These are phyloP conservation scores for Diplodia mutila DNA, from an alignment of 2,329 filamentous ascomycete genomes.

Conservation along the genomic window DNA sequence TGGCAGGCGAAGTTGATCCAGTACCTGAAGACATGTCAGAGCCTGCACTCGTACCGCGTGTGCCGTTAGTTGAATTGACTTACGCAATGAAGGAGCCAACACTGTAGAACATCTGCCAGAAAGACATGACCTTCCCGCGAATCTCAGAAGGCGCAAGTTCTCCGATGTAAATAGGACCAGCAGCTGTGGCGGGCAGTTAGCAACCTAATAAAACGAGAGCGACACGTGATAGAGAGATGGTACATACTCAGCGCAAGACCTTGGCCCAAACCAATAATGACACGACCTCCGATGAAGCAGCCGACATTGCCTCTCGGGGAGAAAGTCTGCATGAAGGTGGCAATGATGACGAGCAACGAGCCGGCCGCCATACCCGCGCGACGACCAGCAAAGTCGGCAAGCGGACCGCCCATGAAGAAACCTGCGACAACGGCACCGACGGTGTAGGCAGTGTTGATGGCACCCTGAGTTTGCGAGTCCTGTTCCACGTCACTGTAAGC, in stretches of 20 bases:
- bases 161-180: conserved; percentile 72
- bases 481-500: neutral
- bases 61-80: conserved; percentile 48
- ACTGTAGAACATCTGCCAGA: conserved; percentile 71
- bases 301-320: conserved; percentile 63
- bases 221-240: neutral
- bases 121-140: conserved; percentile 69
- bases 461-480: conserved; percentile 53
- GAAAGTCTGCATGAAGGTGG: conserved; percentile 71
- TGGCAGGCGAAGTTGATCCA: conserved; percentile 61
- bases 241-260: conserved; percentile 65
- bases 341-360: conserved; percentile 66
- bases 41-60: neutral
- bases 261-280: conserved; percentile 71
- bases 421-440: conserved; percentile 72
- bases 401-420: conserved; percentile 69
- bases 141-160: conserved; percentile 68
- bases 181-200: conserved; percentile 46
- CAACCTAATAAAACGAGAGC: neutral
- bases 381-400: conserved; percentile 65
- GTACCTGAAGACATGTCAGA: neutral
- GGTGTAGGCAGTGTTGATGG: conserved; percentile 70
- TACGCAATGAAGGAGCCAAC: conserved; percentile 69
- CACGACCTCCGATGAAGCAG: conserved; percentile 69
- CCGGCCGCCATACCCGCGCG: conserved; percentile 68